These are phyloP conservation scores for Nidularia pulvinata DNA, from an alignment of 768 basidiomycete genomes.

Conservation along the genomic window DNA sequence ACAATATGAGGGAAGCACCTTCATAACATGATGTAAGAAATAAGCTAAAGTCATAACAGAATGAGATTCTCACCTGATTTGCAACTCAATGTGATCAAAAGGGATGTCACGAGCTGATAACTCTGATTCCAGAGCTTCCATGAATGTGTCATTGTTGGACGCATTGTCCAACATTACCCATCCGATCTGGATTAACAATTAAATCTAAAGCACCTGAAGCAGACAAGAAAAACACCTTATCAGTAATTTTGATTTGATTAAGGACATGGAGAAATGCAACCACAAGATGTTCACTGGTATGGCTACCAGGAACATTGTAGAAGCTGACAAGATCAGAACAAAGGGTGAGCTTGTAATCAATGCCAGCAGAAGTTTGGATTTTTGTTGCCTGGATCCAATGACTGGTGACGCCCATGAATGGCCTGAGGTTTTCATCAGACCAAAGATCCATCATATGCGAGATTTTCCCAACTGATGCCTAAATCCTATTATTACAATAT, in stretches of 20 bases:
- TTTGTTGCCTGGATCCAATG: background rate
- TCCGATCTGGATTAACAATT: background rate
- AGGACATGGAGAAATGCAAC: background rate
- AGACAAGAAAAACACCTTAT: background rate
- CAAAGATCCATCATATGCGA: background rate
- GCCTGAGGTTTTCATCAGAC: background rate
- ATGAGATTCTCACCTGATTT: background rate
- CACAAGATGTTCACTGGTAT: background rate
- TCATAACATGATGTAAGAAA: background rate
- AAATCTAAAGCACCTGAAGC: too few species aligned
- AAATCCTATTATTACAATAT: background rate
- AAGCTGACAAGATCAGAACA: background rate
- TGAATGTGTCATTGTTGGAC: conserved; percentile 1
- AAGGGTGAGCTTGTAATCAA: background rate
- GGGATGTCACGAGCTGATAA: background rate
- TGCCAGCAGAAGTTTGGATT: background rate
- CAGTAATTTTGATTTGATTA: background rate
- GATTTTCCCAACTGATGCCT: background rate
- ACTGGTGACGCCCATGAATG: background rate
- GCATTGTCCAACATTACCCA: background rate
- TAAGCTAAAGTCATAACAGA: background rate
- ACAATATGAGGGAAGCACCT: background rate
- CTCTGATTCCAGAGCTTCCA: background rate
- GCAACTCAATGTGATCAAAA: background rate
- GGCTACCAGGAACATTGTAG: background rate